These are phyloP conservation scores for Claviceps sp. DNA, from an alignment of 2,329 filamentous ascomycete species.

Conservation along the genomic window DNA sequence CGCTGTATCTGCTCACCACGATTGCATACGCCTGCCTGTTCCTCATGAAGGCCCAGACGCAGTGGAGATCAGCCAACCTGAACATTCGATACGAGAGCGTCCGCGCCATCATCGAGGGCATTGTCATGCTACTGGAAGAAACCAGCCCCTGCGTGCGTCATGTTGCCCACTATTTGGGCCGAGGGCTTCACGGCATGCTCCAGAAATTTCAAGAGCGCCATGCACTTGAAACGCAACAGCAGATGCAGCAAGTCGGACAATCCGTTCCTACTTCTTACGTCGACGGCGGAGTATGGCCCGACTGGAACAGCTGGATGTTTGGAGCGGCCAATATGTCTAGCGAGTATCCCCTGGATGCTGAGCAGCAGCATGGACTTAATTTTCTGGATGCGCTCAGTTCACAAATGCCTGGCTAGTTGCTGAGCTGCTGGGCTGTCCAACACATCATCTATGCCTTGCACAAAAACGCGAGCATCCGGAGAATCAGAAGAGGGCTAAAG, in stretches of 20 bases:
- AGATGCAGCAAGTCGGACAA: constrained; percentile 1
- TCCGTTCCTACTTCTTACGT: not conserved
- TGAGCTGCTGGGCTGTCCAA: not conserved
- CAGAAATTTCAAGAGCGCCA: constrained; percentile 14
- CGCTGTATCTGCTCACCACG: constrained; percentile 19
- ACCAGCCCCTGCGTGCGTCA: constrained; percentile 15
- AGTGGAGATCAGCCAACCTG: constrained; percentile 17
- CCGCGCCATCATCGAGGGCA: constrained; percentile 12
- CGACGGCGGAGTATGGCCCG: constrained; percentile 1
- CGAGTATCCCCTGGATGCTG: constrained; percentile 9
- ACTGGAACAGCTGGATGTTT: constrained; percentile 17
- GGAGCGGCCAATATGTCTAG: constrained; percentile 6
- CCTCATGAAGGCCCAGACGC: constrained; percentile 19
- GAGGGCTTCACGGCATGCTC: constrained; percentile 17
- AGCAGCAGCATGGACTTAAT: constrained; percentile 12
- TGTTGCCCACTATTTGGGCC: constrained; percentile 17
- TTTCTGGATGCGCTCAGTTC: constrained; percentile 15
- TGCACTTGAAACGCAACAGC: constrained; percentile 6
- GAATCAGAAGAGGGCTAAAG: too few species aligned
- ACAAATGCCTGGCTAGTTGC: constrained; percentile 12
- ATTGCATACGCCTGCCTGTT: constrained; percentile 20
- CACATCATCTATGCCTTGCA: too few species aligned
- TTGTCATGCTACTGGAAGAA: constrained; percentile 13
- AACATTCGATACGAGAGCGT: constrained; percentile 19
- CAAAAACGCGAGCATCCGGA: too few species aligned